phyloP scores from a whole-genome alignment of 2,329 filamentous ascomycete genomes.

The Botrytis pseudocinerea region DNA sequence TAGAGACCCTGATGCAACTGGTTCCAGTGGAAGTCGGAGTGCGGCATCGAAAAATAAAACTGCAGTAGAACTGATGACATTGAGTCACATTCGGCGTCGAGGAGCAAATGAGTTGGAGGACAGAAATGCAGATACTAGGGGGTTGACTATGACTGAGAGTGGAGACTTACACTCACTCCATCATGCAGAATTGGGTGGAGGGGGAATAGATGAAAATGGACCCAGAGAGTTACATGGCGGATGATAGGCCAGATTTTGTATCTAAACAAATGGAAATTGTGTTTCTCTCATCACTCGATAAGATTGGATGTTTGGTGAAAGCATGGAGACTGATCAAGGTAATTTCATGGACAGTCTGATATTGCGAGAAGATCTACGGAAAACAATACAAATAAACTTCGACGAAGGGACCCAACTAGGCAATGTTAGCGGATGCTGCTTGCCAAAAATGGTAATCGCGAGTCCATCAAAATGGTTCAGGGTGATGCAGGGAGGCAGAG shows the following conservation, averaged over 20 bases:
- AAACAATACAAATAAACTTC: background rate
- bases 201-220: background rate
- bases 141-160: slow-evolving; percentile 14
- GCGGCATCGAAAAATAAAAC: slow-evolving; percentile 11
- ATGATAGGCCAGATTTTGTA: background rate
- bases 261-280: background rate
- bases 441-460: background rate
- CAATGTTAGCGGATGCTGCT: background rate
- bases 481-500: background rate
- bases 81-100: background rate
- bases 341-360: background rate
- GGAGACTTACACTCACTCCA: slow-evolving; percentile 4
- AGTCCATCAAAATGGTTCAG: background rate
- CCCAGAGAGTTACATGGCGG: background rate
- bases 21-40: slow-evolving; percentile 10
- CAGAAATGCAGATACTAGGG: slow-evolving; percentile 10
- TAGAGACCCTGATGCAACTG: background rate
- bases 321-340: background rate
- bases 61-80: background rate
- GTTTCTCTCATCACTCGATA: background rate
- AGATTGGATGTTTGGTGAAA: background rate
- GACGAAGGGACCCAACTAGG: background rate
- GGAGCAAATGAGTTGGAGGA: slow-evolving; percentile 10
- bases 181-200: background rate
- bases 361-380: background rate